Base-by-base conservation (phyloP, 179 eudicot genomes). In the Gypsophila paniculata region DNA sequence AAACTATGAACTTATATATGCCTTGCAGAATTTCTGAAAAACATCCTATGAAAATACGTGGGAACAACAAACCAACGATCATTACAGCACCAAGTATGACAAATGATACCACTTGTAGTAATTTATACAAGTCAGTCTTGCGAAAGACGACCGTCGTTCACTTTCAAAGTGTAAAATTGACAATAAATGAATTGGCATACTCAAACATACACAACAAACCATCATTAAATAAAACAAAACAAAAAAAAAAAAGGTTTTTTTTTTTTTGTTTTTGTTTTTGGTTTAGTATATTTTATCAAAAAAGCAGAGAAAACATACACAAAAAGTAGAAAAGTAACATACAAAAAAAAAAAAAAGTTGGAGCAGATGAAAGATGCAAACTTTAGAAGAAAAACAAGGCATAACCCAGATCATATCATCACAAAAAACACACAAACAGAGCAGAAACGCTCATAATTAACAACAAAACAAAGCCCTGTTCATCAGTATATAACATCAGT, bases 261-360 rank as follows among this genome's bases (percentile, higher is more conserved):
- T 4, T 4, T 29, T 29, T 29, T 29, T 29, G n/a, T n/a, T n/a
- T n/a, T n/a, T n/a, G n/a, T n/a, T n/a, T n/a, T n/a, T n/a, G n/a
- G n/a, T n/a, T 29, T 29, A 29, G 4, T 29, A 29, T 29, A 29
- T 29, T 29, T 29, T 2, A 39, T 5, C 3, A 39, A 53, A 8
- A 58, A 59, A 59, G 23, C 36, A 59, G 62, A 59, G 62, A 59
- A 59, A 59, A 25, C 26, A 25, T 12, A 29, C 32, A 58, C 44
- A 22, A 58, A 58, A 58, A 57, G 1, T 2, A 8, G 29, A 58
- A 2, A 58, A 58, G 7, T 59, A 14, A 59, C 2, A 25, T 0
- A 23, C 61, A 58, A 58, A 58, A 29, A 29, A 29, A 23, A 32
- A 58, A 58, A 58, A 29, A 29, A 29, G 61, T 22, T 58, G 0